Evolutionary conservation across 495 filamentous ascomycete species (phyloP).

Genomic region (Aspergillus campestris): DNA sequence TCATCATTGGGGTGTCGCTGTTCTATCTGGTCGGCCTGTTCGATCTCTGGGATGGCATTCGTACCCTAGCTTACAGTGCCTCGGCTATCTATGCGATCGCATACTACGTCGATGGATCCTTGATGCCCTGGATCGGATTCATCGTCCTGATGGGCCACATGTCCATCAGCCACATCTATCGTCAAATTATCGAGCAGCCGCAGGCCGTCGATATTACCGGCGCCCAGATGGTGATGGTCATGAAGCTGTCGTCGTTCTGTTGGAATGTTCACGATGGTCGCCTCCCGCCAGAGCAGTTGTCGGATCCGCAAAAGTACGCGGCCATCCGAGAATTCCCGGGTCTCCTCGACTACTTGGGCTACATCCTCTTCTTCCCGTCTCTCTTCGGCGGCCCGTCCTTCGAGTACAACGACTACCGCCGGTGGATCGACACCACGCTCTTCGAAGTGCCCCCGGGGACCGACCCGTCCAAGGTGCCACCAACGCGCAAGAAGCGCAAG

Average conservation of each 20-base stretch:
- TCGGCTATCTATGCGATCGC: conserved; percentile 76
- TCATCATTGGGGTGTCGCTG: conserved; percentile 68
- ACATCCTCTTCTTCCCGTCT: conserved; percentile 90
- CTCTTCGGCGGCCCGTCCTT: conserved; percentile 84
- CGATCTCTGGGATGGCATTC: conserved; percentile 81
- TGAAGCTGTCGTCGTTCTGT: conserved; percentile 96
- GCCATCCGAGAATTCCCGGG: conserved; percentile 63
- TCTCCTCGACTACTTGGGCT: conserved; percentile 74
- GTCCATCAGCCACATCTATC: conserved; percentile 78
- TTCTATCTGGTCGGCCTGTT: conserved; percentile 96
- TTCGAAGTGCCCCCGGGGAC: conserved; percentile 76
- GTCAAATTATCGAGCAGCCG: conserved; percentile 60
- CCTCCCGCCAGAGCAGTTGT: conserved; percentile 66
- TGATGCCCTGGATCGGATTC: conserved; percentile 98
- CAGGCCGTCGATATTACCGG: conserved; percentile 78
- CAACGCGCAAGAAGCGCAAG: conserved; percentile 84
- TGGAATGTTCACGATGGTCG: conserved; percentile 95
- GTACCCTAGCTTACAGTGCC: conserved; percentile 71
- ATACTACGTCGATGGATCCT: conserved; percentile 73
- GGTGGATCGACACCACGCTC: conserved; percentile 90
- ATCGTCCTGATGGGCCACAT: conserved; percentile 93
- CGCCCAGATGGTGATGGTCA: conserved; percentile 95
- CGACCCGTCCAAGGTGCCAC: conserved; percentile 71
- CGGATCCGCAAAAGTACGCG: conserved; percentile 78
- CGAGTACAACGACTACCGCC: conserved; percentile 84